Conservation (phyloP, 2,329 filamentous ascomycete genomes). For the Coniochaeta sp. region DNA sequence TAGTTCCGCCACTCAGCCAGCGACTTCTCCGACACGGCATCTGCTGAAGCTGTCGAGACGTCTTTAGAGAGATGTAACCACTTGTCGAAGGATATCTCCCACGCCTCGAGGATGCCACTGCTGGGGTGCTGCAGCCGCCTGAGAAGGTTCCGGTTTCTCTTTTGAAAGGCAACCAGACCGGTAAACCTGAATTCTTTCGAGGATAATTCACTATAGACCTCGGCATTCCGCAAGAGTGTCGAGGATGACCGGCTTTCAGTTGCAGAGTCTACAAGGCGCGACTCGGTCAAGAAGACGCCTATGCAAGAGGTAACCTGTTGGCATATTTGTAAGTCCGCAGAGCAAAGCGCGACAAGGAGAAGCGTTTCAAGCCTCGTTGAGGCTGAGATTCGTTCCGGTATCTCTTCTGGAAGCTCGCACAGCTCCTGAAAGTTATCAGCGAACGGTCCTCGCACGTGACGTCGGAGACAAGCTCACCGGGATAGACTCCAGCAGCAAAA, state of each 20-base stretch:
- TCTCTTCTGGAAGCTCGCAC: conserved; percentile 43
- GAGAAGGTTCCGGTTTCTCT: conserved; percentile 52
- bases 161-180: conserved; percentile 62
- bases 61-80: conserved; percentile 60
- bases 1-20: conserved; percentile 62
- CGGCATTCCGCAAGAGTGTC: conserved; percentile 50
- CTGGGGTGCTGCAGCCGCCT: conserved; percentile 55
- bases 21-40: conserved; percentile 45
- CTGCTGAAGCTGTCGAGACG: conserved; percentile 43
- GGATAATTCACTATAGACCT: conserved; percentile 54
- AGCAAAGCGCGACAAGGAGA: conserved; percentile 57
- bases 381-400: conserved; percentile 44
- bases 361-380: conserved; percentile 53
- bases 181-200: conserved; percentile 59
- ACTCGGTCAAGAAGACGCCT: conserved; percentile 55
- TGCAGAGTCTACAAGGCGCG: conserved; percentile 42
- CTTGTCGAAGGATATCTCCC: conserved; percentile 57
- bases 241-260: conserved; percentile 42
- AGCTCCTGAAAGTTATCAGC: conserved; percentile 36
- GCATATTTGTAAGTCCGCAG: conserved; percentile 57
- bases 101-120: conserved; percentile 58
- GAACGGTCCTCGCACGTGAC: not conserved
- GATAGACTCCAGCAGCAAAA: conserved; percentile 43
- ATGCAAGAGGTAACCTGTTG: conserved; percentile 57
- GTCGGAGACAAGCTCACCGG: conserved; percentile 27